Percentiles rank a stretch among this genome's conserved stretches.
These are phyloP conservation scores for Hypoxylon sp. DNA, from an alignment of 2,329 filamentous ascomycete species.

Conservation along the genomic window DNA sequence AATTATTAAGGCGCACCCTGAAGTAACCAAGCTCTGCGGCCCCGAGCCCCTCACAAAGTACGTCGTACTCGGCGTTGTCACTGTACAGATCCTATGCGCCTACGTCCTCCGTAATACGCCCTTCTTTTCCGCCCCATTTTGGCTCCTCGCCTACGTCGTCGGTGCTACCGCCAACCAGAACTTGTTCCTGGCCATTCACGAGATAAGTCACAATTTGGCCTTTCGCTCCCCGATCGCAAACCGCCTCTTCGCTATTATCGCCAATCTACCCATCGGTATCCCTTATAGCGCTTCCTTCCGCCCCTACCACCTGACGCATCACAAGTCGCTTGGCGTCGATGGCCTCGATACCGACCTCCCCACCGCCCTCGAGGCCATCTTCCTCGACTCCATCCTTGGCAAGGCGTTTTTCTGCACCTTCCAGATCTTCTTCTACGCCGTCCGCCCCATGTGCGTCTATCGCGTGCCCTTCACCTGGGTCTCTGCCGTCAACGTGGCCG, in stretches of 20 bases:
- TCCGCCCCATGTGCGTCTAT: constrained; percentile 96
- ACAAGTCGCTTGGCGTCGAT: constrained; percentile 97
- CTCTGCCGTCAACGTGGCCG: constrained; percentile 84
- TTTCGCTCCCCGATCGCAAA: constrained; percentile 87
- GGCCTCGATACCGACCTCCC: constrained; percentile 97
- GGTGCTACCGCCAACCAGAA: constrained; percentile 98
- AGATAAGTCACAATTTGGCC: constrained; percentile 97
- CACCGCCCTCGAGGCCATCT: constrained; percentile 89
- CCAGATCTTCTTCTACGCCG: constrained; percentile 98
- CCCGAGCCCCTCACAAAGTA: constrained; percentile 97
- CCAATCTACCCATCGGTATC: constrained; percentile 94
- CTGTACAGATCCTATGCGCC: constrained; percentile 83
- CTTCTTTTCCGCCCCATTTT: constrained; percentile 87
- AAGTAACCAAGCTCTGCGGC: constrained; percentile 97
- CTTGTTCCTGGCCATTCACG: constrained; percentile 97
- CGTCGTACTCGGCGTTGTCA: constrained; percentile 86
- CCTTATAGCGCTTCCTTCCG: constrained; percentile 97
- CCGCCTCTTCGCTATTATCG: constrained; percentile 89
- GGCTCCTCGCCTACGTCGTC: constrained; percentile 89
- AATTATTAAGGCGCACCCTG: constrained; percentile 98
- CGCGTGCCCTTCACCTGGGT: constrained; percentile 87
- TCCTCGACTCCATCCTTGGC: constrained; percentile 94
- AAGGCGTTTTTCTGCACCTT: constrained; percentile 99
- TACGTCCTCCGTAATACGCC: constrained; percentile 82
- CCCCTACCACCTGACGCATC: constrained; percentile 97